Evolutionary conservation across 441 rosid genomes (phyloP).

Genomic region (Gossypium davidsonii): DNA sequence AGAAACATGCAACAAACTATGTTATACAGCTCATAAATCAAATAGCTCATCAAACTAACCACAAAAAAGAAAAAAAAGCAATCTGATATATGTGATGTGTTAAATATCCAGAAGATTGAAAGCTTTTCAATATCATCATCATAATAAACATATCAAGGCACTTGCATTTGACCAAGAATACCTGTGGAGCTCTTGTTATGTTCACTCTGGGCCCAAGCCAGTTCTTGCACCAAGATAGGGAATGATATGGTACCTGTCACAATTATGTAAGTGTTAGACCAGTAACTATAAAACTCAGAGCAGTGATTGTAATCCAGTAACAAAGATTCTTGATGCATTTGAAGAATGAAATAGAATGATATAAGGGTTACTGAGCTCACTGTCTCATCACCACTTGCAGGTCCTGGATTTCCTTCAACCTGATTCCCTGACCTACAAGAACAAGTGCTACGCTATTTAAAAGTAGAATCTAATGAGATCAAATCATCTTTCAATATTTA

Average conservation of each 20-base stretch:
- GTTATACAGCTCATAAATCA: not conserved
- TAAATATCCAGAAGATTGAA: not conserved
- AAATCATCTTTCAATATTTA: slow-evolving; percentile 1
- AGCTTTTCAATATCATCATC: not conserved
- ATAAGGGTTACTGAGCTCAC: slow-evolving; percentile 37
- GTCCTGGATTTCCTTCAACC: slow-evolving; percentile 89
- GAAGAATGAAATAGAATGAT: slow-evolving; percentile 8
- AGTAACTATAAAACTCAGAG: not conserved
- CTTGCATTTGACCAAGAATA: slow-evolving; percentile 17
- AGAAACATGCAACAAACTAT: slow-evolving; percentile 3
- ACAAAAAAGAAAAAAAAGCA: not conserved
- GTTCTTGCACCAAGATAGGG: slow-evolving; percentile 92
- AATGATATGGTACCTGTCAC: slow-evolving; percentile 82
- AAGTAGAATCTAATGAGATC: not conserved
- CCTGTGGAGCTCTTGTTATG: slow-evolving; percentile 96
- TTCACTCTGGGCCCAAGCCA: slow-evolving; percentile 94
- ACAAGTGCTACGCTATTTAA: slow-evolving; percentile 5
- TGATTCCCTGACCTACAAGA: slow-evolving; percentile 73
- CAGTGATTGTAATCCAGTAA: not conserved
- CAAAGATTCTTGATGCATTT: not conserved
- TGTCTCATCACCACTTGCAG: slow-evolving; percentile 89
- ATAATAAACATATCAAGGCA: slow-evolving; percentile 1
- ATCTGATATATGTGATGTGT: not conserved
- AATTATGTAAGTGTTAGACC: not conserved
- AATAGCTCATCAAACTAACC: slow-evolving; percentile 3